Conservation (phyloP, 768 basidiomycete species). For the Mycena venus region DNA sequence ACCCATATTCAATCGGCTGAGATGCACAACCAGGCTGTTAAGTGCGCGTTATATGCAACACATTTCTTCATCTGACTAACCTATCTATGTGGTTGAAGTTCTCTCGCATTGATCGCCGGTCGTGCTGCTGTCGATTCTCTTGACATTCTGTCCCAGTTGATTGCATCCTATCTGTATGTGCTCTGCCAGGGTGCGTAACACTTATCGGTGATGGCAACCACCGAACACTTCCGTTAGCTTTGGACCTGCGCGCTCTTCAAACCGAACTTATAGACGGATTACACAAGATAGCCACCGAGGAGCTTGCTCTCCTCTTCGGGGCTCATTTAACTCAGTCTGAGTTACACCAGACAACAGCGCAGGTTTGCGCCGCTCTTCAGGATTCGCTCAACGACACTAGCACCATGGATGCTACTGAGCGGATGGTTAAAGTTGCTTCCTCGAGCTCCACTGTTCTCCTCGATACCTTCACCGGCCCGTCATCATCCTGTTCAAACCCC, state of each 20-base stretch:
- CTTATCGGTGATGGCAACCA: neutral
- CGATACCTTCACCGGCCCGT: constrained; percentile 65
- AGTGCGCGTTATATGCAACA: constrained; percentile 60
- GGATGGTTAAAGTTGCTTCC: constrained; percentile 80
- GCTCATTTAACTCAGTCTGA: constrained; percentile 50
- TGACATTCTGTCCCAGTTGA: constrained; percentile 29
- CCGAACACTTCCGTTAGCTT: constrained; percentile 54
- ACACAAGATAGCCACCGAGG: constrained; percentile 60
- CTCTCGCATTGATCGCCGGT: constrained; percentile 69
- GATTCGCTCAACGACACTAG: constrained; percentile 74
- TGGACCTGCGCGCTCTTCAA: constrained; percentile 86
- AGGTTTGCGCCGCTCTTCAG: constrained; percentile 59
- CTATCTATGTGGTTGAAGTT: constrained; percentile 62
- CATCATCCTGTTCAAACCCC: constrained; percentile 44
- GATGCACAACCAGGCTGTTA: constrained; percentile 94
- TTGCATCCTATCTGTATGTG: constrained; percentile 34
- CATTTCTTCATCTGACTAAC: neutral
- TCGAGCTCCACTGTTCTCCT: constrained; percentile 73
- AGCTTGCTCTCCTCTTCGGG: constrained; percentile 63
- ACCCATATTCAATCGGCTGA: constrained; percentile 90
- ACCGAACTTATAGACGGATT: constrained; percentile 70
- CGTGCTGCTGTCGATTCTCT: constrained; percentile 34
- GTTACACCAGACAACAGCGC: constrained; percentile 47
- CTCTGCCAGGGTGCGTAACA: constrained; percentile 75
- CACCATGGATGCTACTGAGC: constrained; percentile 75